Base-by-base conservation (phyloP, 1,139 yeast genomes). In the Suhomyces anneliseae region DNA sequence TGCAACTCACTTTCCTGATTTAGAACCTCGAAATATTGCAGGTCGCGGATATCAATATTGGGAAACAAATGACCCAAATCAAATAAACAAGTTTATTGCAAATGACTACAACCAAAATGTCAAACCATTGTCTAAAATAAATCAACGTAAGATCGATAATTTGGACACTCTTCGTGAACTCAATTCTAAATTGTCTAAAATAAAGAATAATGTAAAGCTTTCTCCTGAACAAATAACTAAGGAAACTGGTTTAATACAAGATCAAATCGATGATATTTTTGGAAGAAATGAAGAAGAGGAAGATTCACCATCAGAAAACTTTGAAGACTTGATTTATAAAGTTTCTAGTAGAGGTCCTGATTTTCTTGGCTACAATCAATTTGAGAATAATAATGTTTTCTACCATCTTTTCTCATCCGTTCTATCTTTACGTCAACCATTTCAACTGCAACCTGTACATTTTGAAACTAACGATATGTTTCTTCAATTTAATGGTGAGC, bases 401-500 rank as follows among this genome's bases (percentile, higher is more conserved):
- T 52, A 70, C 55, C 77, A 67, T 51, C 60, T 73, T 50, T 81
- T 74, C 51, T 81, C 93, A 0, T 86, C 97, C 0, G 89, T 93
- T 0, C 69, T 93, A 26, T 85, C 96, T 0, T 68, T 93, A 37
- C 72, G 98, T 48, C 78, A 79, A 35, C 98, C 98, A 0, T 80
- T 88, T 54, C 81, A 87, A 0, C 56, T 67, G 26, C 98, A 93
- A 64, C 97, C 98, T 0, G 46, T 66, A 1, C 46, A 44, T 2
- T 35, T 52, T 14, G 65, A 62, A 8, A 63, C 62, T 12, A 64
- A 60, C 50, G 42, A 66, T 58, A 29, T 29, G 32, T 9, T 29
- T 29, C 47, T 83, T 53, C 97, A 88, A 59, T 93, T 86, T 67
- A 93, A 93, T 62, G 99, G 98, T 0, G 98, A 92, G 61, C 68